Conservation (phyloP, 2,329 filamentous ascomycete species). For the Paraphaeosphaeria minitans region DNA sequence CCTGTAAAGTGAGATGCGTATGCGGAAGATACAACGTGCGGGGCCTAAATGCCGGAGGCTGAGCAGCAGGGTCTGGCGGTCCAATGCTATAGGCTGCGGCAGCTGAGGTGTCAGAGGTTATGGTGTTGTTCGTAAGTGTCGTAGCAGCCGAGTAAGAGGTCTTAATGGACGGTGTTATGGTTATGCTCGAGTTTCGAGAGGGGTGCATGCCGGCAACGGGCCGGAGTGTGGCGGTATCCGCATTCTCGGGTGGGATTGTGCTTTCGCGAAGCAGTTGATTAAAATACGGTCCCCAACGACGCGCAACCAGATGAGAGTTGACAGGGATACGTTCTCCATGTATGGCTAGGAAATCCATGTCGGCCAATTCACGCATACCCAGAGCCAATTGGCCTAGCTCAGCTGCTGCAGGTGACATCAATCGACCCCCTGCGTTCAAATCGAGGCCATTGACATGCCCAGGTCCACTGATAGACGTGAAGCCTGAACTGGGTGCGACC, state of each 20-base stretch:
- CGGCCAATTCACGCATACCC: conserved; percentile 79
- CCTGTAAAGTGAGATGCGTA: conserved; percentile 85
- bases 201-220: conserved; percentile 59
- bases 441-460: conserved; percentile 59
- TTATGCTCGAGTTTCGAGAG: conserved; percentile 79
- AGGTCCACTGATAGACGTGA: conserved; percentile 79
- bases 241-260: conserved; percentile 65
- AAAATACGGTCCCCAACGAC: conserved; percentile 95
- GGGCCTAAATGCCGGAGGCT: conserved; percentile 70
- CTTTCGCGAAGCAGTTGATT: conserved; percentile 88
- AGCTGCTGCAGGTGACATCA: conserved; percentile 77
- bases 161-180: conserved; percentile 74
- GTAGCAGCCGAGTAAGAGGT: conserved; percentile 53
- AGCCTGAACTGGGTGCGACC: conserved; percentile 77
- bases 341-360: conserved; percentile 96
- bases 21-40: conserved; percentile 92
- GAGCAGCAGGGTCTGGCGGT: conserved; percentile 58
- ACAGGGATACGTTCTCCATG: conserved; percentile 90
- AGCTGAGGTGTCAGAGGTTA: conserved; percentile 42
- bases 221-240: conserved; percentile 76
- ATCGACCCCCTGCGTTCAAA: conserved; percentile 73
- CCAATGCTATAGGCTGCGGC: conserved; percentile 54
- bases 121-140: conserved; percentile 49
- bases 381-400: conserved; percentile 84
- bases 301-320: conserved; percentile 85